Evolutionary conservation across 2,329 filamentous ascomycete species (phyloP), one percentile per base, ranked within the genome.

Genomic region (Whalleya microplaca): DNA sequence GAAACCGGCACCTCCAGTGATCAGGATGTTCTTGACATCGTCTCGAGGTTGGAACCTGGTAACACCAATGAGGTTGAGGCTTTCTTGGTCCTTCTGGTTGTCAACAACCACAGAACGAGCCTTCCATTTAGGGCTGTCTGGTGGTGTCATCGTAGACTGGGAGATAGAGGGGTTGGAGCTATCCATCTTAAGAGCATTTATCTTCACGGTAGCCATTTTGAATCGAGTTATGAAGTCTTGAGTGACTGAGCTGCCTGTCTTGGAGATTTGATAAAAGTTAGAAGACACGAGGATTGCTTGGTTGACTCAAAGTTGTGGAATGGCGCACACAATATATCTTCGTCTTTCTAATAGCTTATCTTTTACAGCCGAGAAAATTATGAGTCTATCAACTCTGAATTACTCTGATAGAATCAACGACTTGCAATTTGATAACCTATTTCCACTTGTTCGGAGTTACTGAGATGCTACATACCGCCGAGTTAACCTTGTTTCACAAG

Each of bases 1-100:
- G 27, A 48, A 48, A 1, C 45, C 45, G 6, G 45, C 45, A 29
- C 45, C 45, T 4, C 45, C 45, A 7, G 45, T 48, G 18, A 48
- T 48, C 23, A 48, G 19, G 18, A 48, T 48, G 19, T 40, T 48
- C 29, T 48, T 48, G 2, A 48, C 29, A 21, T 48, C 45, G 19
- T 23, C 37, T 32, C 45, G 23, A 16, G 45, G 45, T 12, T 48
- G 21, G 23, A 48, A 48, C 10, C 27, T 32, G 14, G 45, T 48
- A 9, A 18, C 23, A 20, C 45, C 45, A 48, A 48, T 48, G 16
- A 48, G 45, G 23, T 14, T 20, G 16, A 48, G 19, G 9, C 45
- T 32, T 3, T 48, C 29, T 8, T 32, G 45, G 27, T 48, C 45
- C 10, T 19, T 8, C 7, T 19, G 9, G n/a, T 37, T 7, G 14